Conservation (phyloP, 164 flowering plant genomes). For the Piper betle region DNA sequence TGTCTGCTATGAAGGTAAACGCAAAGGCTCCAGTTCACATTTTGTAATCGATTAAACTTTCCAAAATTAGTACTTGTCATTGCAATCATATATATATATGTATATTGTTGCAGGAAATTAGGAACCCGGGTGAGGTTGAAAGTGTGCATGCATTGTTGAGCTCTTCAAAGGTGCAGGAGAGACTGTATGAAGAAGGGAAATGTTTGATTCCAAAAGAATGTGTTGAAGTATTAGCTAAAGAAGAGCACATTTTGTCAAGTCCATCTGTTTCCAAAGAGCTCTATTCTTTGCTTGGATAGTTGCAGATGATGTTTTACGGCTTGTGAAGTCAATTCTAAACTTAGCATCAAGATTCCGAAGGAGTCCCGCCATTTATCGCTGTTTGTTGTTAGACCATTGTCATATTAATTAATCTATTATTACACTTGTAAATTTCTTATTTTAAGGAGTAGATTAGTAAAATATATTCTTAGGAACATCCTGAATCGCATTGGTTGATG, state of each 20-base stretch:
- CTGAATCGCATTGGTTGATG: too few relatives aligned
- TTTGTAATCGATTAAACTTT: not conserved
- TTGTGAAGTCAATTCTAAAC: not conserved
- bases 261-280: slow-evolving; percentile 9
- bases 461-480: too few relatives aligned
- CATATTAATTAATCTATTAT: not conserved
- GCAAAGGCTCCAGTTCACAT: too few relatives aligned
- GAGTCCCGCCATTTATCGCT: not conserved
- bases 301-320: not conserved
- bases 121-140: not conserved
- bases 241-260: slow-evolving; percentile 11
- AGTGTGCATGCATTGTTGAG: slow-evolving; percentile 19
- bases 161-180: slow-evolving; percentile 47
- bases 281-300: not conserved
- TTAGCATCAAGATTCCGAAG: not conserved
- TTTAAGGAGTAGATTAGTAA: slow-evolving; percentile 5
- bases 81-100: not conserved
- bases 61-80: not conserved
- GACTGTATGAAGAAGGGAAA: slow-evolving; percentile 38
- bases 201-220: slow-evolving; percentile 39
- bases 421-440: slow-evolving; percentile 3
- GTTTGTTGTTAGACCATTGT: not conserved
- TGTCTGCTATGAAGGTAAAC: slow-evolving; percentile 13
- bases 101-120: slow-evolving; percentile 16
- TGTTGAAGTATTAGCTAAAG: slow-evolving; percentile 15